Base-by-base conservation (phyloP, 257 asterid species). In the Thymus mandschuricus region DNA sequence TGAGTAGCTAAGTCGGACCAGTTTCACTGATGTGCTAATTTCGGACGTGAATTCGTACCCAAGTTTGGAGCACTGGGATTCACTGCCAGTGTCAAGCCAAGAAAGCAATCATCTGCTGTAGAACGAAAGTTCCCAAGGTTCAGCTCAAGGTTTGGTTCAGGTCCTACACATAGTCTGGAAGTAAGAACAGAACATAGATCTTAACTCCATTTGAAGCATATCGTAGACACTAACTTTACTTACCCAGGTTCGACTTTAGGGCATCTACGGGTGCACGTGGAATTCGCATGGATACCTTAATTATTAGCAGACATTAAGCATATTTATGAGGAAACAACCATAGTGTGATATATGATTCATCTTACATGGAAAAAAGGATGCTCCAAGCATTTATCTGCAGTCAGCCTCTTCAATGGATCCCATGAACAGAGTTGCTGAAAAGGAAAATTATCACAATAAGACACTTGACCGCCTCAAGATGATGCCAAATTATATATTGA, bases 101-200 rank as follows among this genome's bases (percentile, higher is more conserved):
- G 98, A 85, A 82, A 91, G 74, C 97, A 89, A 72, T 89, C 95
- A 78, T 93, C 96, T 41, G 46, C 59, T 73, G 86, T 60, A 68
- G 86, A 50, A 62, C 90, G 92, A 69, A 86, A 93, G 86, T 86
- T 86, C 96, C 97, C 86, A 60, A 93, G 89, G 87, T 85, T 87
- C 87, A 93, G 89, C 72, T 93, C 98, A 80, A 93, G 98, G 80
- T 93, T 93, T 49, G 98, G 98, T 76, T 82, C 85, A 75, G 92
- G 66, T 69, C 90, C 98, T 93, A 82, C 78, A 80, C 60, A 72
- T 9, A 28, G 34, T 6, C 1, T 8, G 13, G 6, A 60, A 27
- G 48, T 40, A 62, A 82, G 77, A 70, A 57, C 10, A 38, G 10
- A 65, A 63, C 57, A 67, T 46, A 55, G 11, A 54, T 27, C 21